These are phyloP conservation scores for Phalaenopsis hybrid DNA, from an alignment of 116 monocot genomes.

Conservation along the genomic window DNA sequence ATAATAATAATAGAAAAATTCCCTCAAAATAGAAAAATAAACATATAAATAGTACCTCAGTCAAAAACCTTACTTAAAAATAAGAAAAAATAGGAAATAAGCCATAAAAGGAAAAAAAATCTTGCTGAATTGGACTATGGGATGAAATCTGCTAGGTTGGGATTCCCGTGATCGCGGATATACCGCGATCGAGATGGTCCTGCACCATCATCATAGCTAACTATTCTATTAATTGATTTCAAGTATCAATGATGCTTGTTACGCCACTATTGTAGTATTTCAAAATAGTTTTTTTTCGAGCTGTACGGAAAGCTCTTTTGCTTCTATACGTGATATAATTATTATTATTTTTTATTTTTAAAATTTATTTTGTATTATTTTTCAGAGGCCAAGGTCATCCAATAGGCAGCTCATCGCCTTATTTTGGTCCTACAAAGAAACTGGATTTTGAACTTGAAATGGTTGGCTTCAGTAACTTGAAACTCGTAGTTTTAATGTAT, in stretches of 20 bases:
- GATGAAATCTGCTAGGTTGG: too few species aligned
- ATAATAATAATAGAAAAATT: too few species aligned
- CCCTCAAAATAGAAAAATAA: too few species aligned
- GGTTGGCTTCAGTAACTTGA: conserved; percentile 35
- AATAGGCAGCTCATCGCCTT: conserved; percentile 53
- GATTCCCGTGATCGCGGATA: too few species aligned
- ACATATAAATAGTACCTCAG: too few species aligned
- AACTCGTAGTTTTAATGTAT: neutral
- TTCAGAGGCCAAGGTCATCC: conserved; percentile 89
- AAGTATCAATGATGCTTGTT: neutral
- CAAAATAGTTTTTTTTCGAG: neutral
- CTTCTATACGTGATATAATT: neutral
- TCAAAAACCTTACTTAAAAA: too few species aligned
- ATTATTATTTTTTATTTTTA: neutral
- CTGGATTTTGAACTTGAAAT: conserved; percentile 99
- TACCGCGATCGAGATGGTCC: too few species aligned
- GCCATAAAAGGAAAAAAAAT: too few species aligned
- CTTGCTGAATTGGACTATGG: too few species aligned
- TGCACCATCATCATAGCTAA: neutral
- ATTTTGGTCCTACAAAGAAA: conserved; percentile 86
- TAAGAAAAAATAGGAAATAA: too few species aligned
- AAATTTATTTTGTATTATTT: conserved; percentile 3
- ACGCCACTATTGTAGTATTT: neutral
- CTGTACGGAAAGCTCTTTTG: neutral
- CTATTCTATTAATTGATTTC: neutral